Evolutionary conservation across 1,139 yeast species (phyloP), one percentile per base, ranked within the genome.

Genomic region (Kodamaea alishanica): DNA sequence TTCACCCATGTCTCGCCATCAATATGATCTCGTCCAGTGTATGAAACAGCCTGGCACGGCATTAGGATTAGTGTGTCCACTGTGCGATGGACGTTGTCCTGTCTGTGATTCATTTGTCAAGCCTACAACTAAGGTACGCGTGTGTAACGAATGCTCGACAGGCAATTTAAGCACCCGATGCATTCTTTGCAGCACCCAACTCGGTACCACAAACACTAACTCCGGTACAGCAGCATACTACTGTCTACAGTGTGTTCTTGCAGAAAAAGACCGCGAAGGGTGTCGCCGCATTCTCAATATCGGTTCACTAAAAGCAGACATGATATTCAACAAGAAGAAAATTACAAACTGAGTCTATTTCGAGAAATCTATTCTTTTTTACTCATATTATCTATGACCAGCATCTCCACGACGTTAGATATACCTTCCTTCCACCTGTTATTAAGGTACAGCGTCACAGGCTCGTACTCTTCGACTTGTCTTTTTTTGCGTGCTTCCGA

Each of bases 61-160:
- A 26, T 60, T 77, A 6, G 97, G 96, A 0, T 64, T 72, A 41
- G 70, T 90, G 6, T 90, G 98, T 55, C 79, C 78, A 29, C 84
- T 76, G 58, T 90, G 98, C 59, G 97, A 90, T 55, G 97, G 97
- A 1, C 73, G 82, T 47, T 90, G 98, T 55, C 97, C 97, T 2
- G 70, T 80, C 1, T 90, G 98, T 60, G 97, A 89, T 56, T 85
- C 96, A 1, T 78, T 74, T 48, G 96, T 88, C 8, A 80, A 85
- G 44, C 90, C 95, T 1, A 74, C 78, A 6, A 70, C 79, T n/a
- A 63, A 70, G 41, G 97, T 81, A 2, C 70, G 85, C 45, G 74
- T 88, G 25, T 90, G 98, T 60, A 89, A 84, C 43, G 94, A 84
- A 48, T 90, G 98, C 58, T 73, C 95, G 30, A 31, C 30, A 12